Evolutionary conservation across 2,329 filamentous ascomycete species (phyloP), one percentile per base, ranked within the genome.

Genomic region (Cladosporium sp.): DNA sequence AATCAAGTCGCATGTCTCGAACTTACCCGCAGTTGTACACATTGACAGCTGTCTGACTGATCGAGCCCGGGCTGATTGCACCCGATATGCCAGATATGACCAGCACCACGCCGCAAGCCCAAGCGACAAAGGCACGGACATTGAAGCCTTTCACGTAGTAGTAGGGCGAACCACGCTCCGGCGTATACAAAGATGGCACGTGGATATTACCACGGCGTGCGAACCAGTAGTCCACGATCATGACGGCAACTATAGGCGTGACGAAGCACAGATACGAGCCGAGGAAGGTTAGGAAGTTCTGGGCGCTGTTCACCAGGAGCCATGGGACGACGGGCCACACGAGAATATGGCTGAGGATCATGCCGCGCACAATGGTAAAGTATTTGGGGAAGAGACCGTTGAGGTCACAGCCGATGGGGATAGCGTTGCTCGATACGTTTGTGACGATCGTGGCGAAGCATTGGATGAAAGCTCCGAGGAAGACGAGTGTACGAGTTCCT

Each of bases 341-440:
- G 7, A 82, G 68, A 1, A 81, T 58, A 10, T 75, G 75, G 66
- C 80, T 80, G 12, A 82, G 68, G 6, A 82, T 67, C 70, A 81
- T 79, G 15, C 81, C 81, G 26, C 80, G 74, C 7, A 76, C 72
- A 62, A 83, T 82, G 11, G 76, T 82, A 58, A 83, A 74, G 67
- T 79, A 81, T 30, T 72, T 73, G 0, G 81, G 80, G 32, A 81
- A 75, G 0, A 82, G 72, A 12, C 78, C 78, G 0, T 76, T 79
- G 66, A 81, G 74, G 65, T 83, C 81, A 36, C 75, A 74, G 28
- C 79, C 80, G 55, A 80, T 77, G 0, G 79, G 79, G 55, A 82
- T 77, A 0, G 78, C 76, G 65, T 82, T 82, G 44, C 75, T 74
- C 8, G 74, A 76, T 14, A 81, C 75, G 63, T 83, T 82, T 34